Conservation (phyloP, 208 protist genomes). For the Blastocrithidia nonstop region DNA sequence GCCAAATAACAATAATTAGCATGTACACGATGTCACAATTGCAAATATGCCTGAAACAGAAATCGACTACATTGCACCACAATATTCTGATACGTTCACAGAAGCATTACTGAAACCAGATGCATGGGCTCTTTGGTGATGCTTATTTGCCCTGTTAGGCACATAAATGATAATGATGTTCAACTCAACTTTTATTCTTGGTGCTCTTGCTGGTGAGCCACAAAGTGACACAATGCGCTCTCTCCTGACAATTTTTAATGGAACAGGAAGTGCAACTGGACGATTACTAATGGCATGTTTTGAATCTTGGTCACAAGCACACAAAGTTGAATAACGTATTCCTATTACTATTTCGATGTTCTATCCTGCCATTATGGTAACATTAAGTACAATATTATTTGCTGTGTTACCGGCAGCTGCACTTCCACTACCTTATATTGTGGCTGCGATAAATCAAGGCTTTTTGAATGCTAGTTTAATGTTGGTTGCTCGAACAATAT, state of each 20-base stretch:
- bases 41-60: too few species aligned
- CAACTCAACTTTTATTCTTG: conserved; percentile 31
- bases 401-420: conserved; percentile 12
- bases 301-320: conserved; percentile 27
- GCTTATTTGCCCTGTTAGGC: conserved; percentile 28
- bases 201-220: conserved; percentile 11
- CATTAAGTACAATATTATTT: conserved; percentile 27
- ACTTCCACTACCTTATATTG: conserved; percentile 20
- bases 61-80: conserved; percentile 44
- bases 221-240: conserved; percentile 15
- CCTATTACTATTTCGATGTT: conserved; percentile 45
- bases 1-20: too few species aligned
- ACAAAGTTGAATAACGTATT: conserved; percentile 30
- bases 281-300: conserved; percentile 32
- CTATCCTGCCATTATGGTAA: conserved; percentile 18
- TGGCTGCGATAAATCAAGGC: conserved; percentile 41
- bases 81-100: conserved; percentile 37
- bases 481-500: conserved; percentile 49
- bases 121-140: conserved; percentile 31
- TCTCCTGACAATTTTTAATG: conserved; percentile 49
- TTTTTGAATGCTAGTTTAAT: conserved; percentile 20
- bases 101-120: conserved; percentile 15
- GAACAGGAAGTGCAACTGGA: conserved; percentile 30
- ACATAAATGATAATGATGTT: conserved; percentile 43
- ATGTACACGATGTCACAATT: too few species aligned